Conservation (phyloP, 305 asterid species). For the Fraxinus nigra region DNA sequence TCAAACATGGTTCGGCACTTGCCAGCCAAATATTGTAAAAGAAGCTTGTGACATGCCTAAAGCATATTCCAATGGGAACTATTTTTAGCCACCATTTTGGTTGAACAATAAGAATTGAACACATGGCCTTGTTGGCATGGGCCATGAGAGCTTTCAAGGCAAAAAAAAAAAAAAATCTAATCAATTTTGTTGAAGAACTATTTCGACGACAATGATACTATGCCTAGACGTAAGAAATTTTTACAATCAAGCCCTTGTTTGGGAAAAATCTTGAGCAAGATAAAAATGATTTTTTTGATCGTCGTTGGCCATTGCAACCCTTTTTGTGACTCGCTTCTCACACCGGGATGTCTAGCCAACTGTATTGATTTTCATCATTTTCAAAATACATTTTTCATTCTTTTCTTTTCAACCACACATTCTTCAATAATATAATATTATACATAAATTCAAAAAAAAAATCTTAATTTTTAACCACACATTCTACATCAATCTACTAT, state of each 20-base stretch:
- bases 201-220: not conserved
- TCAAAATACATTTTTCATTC: too few species aligned
- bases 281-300: too few species aligned
- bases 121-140: not conserved
- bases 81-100: constrained; percentile 3
- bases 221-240: not conserved
- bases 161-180: not conserved
- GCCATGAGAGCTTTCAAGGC: not conserved
- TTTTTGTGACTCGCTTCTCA: too few species aligned
- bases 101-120: not conserved
- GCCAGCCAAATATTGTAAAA: not conserved
- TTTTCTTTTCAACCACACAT: too few species aligned
- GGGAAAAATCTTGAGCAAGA: too few species aligned
- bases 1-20: not conserved
- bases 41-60: not conserved
- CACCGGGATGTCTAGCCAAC: too few species aligned
- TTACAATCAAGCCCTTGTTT: not conserved
- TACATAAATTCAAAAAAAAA: too few species aligned
- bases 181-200: not conserved
- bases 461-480: too few species aligned
- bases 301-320: too few species aligned
- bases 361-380: too few species aligned
- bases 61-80: not conserved
- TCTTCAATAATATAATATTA: too few species aligned
- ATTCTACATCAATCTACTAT: too few species aligned